Base-by-base conservation (phyloP, 176 grass and related monocot species). In the Dendrocalamus sinicus region DNA sequence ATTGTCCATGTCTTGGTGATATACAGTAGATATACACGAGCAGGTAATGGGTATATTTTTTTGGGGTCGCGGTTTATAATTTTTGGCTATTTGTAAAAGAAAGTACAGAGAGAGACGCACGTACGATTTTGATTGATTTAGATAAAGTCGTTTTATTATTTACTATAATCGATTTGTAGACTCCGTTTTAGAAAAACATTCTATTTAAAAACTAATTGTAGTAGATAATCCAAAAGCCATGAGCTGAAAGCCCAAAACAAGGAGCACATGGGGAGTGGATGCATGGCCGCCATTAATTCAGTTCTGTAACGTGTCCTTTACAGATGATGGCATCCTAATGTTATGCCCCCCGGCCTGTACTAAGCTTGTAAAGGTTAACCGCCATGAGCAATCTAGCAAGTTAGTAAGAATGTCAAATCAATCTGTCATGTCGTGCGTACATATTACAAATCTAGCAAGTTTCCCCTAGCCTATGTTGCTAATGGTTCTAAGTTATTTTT, bases 1-100 rank as follows among this genome's bases (percentile, higher is more conserved):
- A 89, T 2, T 85, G 88, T 85, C 69, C 76, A 48, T 89, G 69
- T 89, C 57, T 89, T 43, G 68, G 45, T 73, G 46, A 51, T 73
- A 15, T 3, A 22, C 64, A 39, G 2, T 48, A 7, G 70, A 39
- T 70, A 76, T 22, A 26, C 51, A 75, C 4, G 37, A 39, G 37
- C 37, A 39, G 37, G 37, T 71, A 35, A 35, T 35, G 32, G 32
- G 32, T 35, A 35, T 35, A 35, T 35, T 35, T 35, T 35, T 35
- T 35, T 35, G 3, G 32, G 32, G 3, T 0, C 1, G 32, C 0
- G 3, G 32, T 4, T 35, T 35, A 4, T 35, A 4, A 3, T 3
- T 35, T 35, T 35, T 35, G 1, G 32, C 32, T 35, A 35, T 35
- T 35, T 4, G 3, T 35, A 35, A 35, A 0, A 35, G 32, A 35